Conservation (phyloP, 1,139 yeast species). For the Yamadazyma blattariae region DNA sequence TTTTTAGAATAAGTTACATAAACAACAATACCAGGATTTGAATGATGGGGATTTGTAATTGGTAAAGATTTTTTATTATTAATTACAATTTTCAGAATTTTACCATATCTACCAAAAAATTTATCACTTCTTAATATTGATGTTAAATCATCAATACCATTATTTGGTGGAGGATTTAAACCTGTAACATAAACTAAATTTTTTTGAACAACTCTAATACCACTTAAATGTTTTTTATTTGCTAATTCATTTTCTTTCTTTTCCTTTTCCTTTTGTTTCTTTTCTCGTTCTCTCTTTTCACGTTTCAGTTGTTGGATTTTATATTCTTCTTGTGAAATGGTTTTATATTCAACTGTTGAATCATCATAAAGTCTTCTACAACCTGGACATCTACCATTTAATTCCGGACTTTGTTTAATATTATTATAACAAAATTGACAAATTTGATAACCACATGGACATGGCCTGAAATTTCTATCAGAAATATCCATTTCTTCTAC, state of each 20-base stretch:
- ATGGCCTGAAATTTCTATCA: slow-evolving; percentile 94
- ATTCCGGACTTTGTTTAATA: slow-evolving; percentile 90
- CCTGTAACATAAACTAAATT: slow-evolving; percentile 97
- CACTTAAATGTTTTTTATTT: slow-evolving; percentile 88
- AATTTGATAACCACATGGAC: slow-evolving; percentile 98
- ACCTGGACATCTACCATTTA: slow-evolving; percentile 96
- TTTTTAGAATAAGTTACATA: slow-evolving; percentile 91
- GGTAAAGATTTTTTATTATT: slow-evolving; percentile 68
- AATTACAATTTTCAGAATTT: slow-evolving; percentile 89
- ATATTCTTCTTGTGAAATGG: slow-evolving; percentile 81
- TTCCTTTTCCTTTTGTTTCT: slow-evolving; percentile 87
- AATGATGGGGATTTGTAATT: slow-evolving; percentile 25
- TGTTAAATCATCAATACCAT: slow-evolving; percentile 75
- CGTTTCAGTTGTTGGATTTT: slow-evolving; percentile 74
- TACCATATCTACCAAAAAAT: slow-evolving; percentile 97
- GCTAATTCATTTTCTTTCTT: slow-evolving; percentile 88
- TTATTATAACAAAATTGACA: slow-evolving; percentile 98
- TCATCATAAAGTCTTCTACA: slow-evolving; percentile 95
- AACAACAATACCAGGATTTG: slow-evolving; percentile 83
- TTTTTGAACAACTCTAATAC: slow-evolving; percentile 96
- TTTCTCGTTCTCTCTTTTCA: slow-evolving; percentile 79
- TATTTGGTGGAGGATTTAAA: slow-evolving; percentile 82
- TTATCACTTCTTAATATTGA: slow-evolving; percentile 82
- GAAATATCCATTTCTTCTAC: slow-evolving; percentile 97
- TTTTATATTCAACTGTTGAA: slow-evolving; percentile 83